A percentile compares a stretch with the other conserved stretches of the same genome.
Conservation (phyloP, 768 basidiomycete species). For the Suillus spraguei region DNA sequence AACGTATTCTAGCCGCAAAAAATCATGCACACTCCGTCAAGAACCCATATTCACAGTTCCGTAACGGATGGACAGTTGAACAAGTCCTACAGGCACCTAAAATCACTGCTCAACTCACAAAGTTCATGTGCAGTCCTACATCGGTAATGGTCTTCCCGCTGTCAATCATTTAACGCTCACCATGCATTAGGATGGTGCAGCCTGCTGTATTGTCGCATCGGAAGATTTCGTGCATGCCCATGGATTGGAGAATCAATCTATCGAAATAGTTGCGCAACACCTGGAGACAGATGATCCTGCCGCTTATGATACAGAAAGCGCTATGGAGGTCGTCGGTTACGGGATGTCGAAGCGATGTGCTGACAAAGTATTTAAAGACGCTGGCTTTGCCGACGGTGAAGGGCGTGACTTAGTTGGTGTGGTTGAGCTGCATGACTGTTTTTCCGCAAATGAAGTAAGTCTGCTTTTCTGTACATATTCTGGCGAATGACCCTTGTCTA, state of each 20-base stretch:
- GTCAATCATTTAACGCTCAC: neutral
- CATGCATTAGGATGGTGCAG: constrained; percentile 63
- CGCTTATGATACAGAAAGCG: constrained; percentile 66
- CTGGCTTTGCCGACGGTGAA: constrained; percentile 64
- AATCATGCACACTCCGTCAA: constrained; percentile 82
- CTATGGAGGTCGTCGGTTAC: constrained; percentile 85
- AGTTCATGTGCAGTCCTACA: constrained; percentile 88
- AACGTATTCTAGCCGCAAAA: constrained; percentile 55
- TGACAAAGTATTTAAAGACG: constrained; percentile 68
- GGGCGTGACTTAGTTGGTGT: constrained; percentile 80
- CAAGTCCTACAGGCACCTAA: constrained; percentile 67
- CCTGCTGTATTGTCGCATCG: constrained; percentile 76
- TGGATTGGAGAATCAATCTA: constrained; percentile 81
- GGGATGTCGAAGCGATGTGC: constrained; percentile 72
- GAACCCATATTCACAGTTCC: constrained; percentile 88
- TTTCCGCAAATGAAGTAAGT: constrained; percentile 75
- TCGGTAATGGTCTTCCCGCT: constrained; percentile 42
- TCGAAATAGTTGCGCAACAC: constrained; percentile 73
- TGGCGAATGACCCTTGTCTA: constrained; percentile 27
- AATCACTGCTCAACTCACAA: constrained; percentile 74
- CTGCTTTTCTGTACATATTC: neutral
- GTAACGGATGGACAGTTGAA: constrained; percentile 73
- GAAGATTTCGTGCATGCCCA: constrained; percentile 77
- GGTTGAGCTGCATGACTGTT: constrained; percentile 86
- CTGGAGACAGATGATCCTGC: constrained; percentile 66